phyloP scores from a whole-genome alignment of 305 asterid genomes.

The Fraxinus latifolia region DNA sequence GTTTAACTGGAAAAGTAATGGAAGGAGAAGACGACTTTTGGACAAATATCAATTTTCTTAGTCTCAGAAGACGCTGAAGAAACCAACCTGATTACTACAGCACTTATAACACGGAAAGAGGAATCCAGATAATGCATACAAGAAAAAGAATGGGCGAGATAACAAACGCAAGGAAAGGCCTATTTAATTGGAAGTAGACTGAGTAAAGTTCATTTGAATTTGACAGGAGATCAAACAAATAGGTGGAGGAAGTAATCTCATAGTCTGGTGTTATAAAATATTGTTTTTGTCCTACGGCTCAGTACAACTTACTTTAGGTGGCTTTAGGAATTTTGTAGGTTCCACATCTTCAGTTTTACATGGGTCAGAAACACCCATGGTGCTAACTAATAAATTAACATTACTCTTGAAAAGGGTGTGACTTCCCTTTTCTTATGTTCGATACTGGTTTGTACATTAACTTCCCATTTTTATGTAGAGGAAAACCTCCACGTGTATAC shows the following conservation, averaged over 20 bases:
- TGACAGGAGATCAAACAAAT: neutral
- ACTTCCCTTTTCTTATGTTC: neutral
- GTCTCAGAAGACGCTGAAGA: neutral
- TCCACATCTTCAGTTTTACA: neutral
- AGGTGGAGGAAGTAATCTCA: neutral
- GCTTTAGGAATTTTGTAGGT: neutral
- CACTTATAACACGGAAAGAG: neutral
- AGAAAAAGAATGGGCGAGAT: neutral
- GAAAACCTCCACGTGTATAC: neutral
- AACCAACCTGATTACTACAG: neutral
- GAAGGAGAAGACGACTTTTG: conserved; percentile 1
- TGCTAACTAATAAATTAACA: neutral
- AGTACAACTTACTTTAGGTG: neutral
- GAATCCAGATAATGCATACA: neutral
- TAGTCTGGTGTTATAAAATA: neutral
- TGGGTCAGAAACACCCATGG: neutral
- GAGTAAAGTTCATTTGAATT: neutral
- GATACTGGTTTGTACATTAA: neutral
- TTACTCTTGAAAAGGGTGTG: neutral
- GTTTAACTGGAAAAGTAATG: neutral
- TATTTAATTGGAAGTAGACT: neutral
- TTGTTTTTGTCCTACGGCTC: neutral
- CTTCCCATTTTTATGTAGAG: neutral
- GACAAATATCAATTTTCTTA: neutral
- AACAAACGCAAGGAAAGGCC: neutral